Evolutionary conservation across 129 eudicot species (phyloP).

Genomic region (Mikania micrantha): DNA sequence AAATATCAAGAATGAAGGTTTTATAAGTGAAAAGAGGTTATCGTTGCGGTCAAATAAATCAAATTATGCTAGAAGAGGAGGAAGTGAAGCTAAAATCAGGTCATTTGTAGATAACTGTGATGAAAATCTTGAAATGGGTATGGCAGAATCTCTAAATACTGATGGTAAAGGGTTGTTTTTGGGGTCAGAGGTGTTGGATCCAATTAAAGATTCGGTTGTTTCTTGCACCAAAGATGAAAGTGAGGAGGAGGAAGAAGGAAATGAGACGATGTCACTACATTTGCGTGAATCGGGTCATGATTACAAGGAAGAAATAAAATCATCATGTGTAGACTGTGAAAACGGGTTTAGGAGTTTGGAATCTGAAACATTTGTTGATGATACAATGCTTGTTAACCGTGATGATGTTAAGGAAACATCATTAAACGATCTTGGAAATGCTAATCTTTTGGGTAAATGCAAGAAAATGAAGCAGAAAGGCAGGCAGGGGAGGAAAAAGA

Average conservation of each 20-base stretch:
- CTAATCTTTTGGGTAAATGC: neutral
- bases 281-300: neutral
- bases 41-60: slow-evolving; percentile 1
- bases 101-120: slow-evolving; percentile 6
- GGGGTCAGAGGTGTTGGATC: slow-evolving; percentile 22
- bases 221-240: slow-evolving; percentile 8
- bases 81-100: slow-evolving; percentile 6
- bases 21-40: neutral
- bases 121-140: slow-evolving; percentile 10
- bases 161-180: slow-evolving; percentile 20
- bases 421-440: slow-evolving; percentile 11
- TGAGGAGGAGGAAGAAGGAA: slow-evolving; percentile 19
- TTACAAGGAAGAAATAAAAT: neutral
- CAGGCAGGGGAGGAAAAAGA: slow-evolving; percentile 11
- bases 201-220: slow-evolving; percentile 15
- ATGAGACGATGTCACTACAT: neutral
- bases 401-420: neutral
- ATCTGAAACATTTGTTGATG: slow-evolving; percentile 13
- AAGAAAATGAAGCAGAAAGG: slow-evolving; percentile 1
- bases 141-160: neutral
- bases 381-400: slow-evolving; percentile 7
- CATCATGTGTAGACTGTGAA: slow-evolving; percentile 4
- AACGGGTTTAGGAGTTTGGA: slow-evolving; percentile 14
- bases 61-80: slow-evolving; percentile 8
- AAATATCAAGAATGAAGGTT: neutral